phyloP scores from a whole-genome alignment of 2,329 filamentous ascomycete species.

The Pleurostoma richardsiae region DNA sequence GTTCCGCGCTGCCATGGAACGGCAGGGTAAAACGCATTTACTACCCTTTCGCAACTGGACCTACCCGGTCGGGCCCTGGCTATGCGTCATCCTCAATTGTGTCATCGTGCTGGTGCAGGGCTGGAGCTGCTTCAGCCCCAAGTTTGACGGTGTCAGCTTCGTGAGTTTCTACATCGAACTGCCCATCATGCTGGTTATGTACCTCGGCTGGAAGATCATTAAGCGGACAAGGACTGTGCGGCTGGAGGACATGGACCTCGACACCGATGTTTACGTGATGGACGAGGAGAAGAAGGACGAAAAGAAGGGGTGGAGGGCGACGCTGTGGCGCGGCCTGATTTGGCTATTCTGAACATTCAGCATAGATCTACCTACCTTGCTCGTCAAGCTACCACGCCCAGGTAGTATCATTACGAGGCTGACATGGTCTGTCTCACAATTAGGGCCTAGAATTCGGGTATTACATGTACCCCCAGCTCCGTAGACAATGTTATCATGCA shows the following conservation, averaged over 20 bases:
- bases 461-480: too few species aligned
- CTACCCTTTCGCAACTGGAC: slow-evolving; percentile 64
- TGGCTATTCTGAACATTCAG: slow-evolving; percentile 3
- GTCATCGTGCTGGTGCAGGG: slow-evolving; percentile 60
- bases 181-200: slow-evolving; percentile 52
- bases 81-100: slow-evolving; percentile 50
- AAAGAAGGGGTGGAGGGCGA: slow-evolving; percentile 2
- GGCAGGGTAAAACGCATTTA: slow-evolving; percentile 55
- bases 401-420: background rate
- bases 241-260: slow-evolving; percentile 14
- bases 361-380: too few species aligned
- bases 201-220: slow-evolving; percentile 45
- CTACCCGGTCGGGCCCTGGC: slow-evolving; percentile 56
- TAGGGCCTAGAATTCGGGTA: too few species aligned
- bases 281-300: slow-evolving; percentile 6
- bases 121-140: slow-evolving; percentile 57
- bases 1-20: slow-evolving; percentile 52
- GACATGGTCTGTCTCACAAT: too few species aligned
- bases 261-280: slow-evolving; percentile 13
- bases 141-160: slow-evolving; percentile 53
- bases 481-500: too few species aligned
- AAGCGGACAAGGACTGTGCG: slow-evolving; percentile 12
- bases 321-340: background rate
- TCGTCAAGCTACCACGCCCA: background rate
- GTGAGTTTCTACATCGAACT: slow-evolving; percentile 61